A percentile compares a stretch with the other conserved stretches of the same genome.
Evolutionary conservation across 768 basidiomycete species (phyloP).

Genomic region (Boletus sp.): DNA sequence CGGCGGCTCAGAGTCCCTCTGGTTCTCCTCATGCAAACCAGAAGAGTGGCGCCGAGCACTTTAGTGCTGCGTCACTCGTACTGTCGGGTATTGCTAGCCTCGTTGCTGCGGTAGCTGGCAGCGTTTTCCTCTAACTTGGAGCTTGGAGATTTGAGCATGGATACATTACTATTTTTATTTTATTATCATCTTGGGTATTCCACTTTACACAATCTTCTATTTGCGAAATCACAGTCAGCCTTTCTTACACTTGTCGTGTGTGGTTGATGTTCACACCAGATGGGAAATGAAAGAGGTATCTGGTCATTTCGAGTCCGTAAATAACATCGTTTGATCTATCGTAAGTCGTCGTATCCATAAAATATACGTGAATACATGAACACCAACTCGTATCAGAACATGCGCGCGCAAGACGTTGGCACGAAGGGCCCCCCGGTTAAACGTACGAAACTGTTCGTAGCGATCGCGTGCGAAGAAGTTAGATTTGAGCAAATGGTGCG

Average conservation of each 20-base stretch:
- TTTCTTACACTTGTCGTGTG: background rate
- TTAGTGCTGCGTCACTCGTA: conserved; percentile 18
- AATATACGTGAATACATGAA: conserved; percentile 15
- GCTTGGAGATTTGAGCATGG: background rate
- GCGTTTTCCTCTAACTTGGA: conserved; percentile 20
- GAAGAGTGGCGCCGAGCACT: conserved; percentile 33
- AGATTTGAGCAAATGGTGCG: background rate
- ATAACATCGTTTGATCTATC: conserved; percentile 11
- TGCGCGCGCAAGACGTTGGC: background rate
- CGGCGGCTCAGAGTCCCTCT: conserved; percentile 15
- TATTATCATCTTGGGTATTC: background rate
- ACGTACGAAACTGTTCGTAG: background rate
- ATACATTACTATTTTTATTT: conserved; percentile 12
- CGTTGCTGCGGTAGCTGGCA: conserved; percentile 23
- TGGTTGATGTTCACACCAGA: background rate
- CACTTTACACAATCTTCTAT: conserved; percentile 4
- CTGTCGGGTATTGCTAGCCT: conserved; percentile 24
- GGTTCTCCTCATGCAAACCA: conserved; percentile 30
- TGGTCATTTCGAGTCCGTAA: background rate
- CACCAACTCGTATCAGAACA: conserved; percentile 1
- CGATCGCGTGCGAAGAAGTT: conserved; percentile 2
- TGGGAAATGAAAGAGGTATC: background rate
- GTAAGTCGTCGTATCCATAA: conserved; percentile 1
- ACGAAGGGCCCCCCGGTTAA: background rate
- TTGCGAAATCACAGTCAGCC: background rate